phyloP scores from a whole-genome alignment of 768 basidiomycete species.

The Pleurotus platypus region DNA sequence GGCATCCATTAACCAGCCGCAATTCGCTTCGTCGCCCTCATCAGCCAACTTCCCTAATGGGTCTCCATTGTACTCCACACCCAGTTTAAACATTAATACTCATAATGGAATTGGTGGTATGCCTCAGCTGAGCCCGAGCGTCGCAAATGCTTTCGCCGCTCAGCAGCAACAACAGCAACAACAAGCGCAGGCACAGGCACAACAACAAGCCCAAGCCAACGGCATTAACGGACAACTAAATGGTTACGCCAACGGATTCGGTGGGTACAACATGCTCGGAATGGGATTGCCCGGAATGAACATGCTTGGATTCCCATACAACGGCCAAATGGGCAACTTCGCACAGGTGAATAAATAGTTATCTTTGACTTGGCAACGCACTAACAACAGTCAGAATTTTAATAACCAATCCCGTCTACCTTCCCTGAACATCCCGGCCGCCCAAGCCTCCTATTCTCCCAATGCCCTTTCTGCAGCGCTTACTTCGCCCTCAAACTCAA shows the following conservation, averaged over 20 bases:
- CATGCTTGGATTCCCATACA: constrained; percentile 73
- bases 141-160: constrained; percentile 51
- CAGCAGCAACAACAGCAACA: constrained; percentile 37
- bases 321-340: constrained; percentile 66
- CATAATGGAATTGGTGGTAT: constrained; percentile 36
- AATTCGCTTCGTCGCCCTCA: constrained; percentile 46
- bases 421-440: constrained; percentile 65
- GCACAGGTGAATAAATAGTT: constrained; percentile 43
- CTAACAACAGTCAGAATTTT: too few relatives aligned
- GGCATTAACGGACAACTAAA: constrained; percentile 29
- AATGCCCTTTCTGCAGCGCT: constrained; percentile 73
- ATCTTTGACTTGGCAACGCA: constrained; percentile 8
- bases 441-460: constrained; percentile 74
- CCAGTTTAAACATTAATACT: constrained; percentile 67
- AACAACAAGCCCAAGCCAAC: constrained; percentile 41
- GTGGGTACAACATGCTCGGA: constrained; percentile 72
- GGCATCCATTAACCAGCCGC: constrained; percentile 56
- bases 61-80: constrained; percentile 71
- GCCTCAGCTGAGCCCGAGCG: constrained; percentile 68
- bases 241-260: constrained; percentile 51
- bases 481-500: constrained; percentile 59
- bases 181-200: constrained; percentile 44
- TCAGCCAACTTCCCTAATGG: constrained; percentile 38
- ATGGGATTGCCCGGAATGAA: constrained; percentile 78
- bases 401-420: constrained; percentile 56